Base-by-base conservation (phyloP, 2,329 filamentous ascomycete species). In the Sphaerulina vaccinii region DNA sequence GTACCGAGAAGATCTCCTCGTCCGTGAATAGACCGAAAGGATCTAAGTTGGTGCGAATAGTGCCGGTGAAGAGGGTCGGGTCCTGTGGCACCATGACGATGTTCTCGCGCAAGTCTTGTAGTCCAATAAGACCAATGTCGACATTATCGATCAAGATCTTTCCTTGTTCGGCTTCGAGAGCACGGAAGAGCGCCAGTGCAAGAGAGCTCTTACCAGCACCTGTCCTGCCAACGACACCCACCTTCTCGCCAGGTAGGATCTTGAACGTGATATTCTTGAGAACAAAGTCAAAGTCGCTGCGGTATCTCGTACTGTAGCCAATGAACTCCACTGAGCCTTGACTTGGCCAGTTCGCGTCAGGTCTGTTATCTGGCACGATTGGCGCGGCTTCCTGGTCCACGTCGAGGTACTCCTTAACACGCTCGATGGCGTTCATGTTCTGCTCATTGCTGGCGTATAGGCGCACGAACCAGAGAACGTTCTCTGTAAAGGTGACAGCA, bases 31-130 rank as follows among this genome's bases (percentile, higher is more conserved):
- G 74, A 13, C 84, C 80, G 70, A 99, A 99, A 0, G 93, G 93
- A 69, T 99, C 93, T 18, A 99, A 79, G 67, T 99, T 99, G 68
- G 79, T 90, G 57, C 92, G 83, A 57, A 97, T 87, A 0, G 91
- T 96, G 59, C 92, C 92, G 11, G 85, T 91, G 72, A 97, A 97
- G 1, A 97, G 78, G 0, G 92, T 97, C 49, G 89, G 93, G 67
- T 99, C 93, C 74, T 99, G 93, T 22, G 93, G 93, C 51, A 99
- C 93, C 71, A 99, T 97, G 0, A 95, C 96, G 63, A 99, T 95
- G 40, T 88, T 86, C 72, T 95, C 87, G 49, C 93, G 87, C 63
- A 99, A 77, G 71, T 97, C 92, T 58, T 89, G 87, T n/a, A 99
- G 80, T 5, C 93, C 93, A 58, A 99, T 96, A 56, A 79, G 76